Evolutionary conservation across 306 rosid genomes (phyloP), one percentile per base, ranked within the genome.

Genomic region (Styphnolobium japonicum): DNA sequence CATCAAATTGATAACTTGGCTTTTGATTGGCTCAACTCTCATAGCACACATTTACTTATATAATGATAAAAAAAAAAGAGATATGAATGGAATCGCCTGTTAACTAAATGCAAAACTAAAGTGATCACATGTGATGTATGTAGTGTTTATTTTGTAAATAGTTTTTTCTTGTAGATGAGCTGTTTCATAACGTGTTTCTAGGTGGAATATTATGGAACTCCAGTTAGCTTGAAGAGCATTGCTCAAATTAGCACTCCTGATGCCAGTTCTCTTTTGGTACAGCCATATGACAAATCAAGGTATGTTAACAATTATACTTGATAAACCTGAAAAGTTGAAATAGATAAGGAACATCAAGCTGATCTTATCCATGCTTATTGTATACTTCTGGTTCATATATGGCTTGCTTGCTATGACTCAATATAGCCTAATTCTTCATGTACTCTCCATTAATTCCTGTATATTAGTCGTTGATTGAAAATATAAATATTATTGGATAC

Each of bases 231-330:
- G 92, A 96, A 96, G 89, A 90, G 87, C 89, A 90, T 96, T 71
- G 99, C 99, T 82, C 98, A 96, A 89, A 89, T 96, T 71, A 96
- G 94, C 85, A 85, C 96, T 71, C 98, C 97, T 46, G 99, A 96
- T 85, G 89, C 90, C 37, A 86, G 89, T 76, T 96, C 98, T 74
- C 89, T 96, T 75, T 71, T 93, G 88, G 83, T 96, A 67, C 90
- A 90, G 82, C 99, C 99, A 5, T 96, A 91, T 31, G 99, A 96
- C 89, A 93, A 93, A 79, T 91, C 99, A 82, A 91, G 98, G 99
- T 93, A 89, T 67, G 72, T 19, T 62, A 31, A 8, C 58, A 25
- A 31, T 37, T 36, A 34, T 34, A n/a, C 12, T 2, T 55, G 46
- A 29, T 79, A 23, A 63, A 80, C 80, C 42, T 16, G 46, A 83